Evolutionary conservation across 2,329 filamentous ascomycete genomes (phyloP).

Genomic region (Botryotinia narcissicola): DNA sequence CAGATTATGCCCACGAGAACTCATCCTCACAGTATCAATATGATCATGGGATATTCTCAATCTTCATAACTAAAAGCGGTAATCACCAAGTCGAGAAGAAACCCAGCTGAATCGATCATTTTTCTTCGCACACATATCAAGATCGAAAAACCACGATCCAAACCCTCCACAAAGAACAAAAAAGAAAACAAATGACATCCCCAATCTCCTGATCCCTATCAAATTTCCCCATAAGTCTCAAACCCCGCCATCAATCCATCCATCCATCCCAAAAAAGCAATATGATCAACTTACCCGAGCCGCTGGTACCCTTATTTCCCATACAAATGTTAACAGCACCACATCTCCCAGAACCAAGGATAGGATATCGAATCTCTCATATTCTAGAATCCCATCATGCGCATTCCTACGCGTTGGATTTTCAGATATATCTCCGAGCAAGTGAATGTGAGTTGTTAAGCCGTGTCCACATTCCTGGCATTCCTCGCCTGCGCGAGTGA

Average conservation of each 20-base stretch:
- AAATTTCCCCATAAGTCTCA: neutral
- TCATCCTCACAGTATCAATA: too few species aligned
- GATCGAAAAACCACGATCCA: neutral
- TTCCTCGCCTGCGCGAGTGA: too few species aligned
- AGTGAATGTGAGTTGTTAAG: neutral
- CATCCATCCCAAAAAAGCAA: neutral
- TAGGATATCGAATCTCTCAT: neutral
- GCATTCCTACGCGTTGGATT: neutral
- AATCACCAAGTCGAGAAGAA: neutral
- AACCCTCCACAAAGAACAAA: neutral
- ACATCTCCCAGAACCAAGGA: neutral
- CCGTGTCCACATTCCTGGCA: neutral
- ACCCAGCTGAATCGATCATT: neutral
- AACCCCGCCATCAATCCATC: too few species aligned
- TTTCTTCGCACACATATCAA: neutral
- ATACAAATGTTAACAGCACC: neutral
- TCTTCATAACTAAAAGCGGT: too few species aligned
- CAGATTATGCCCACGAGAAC: too few species aligned
- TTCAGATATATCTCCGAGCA: too few species aligned
- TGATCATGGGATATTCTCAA: too few species aligned
- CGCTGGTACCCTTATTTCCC: neutral
- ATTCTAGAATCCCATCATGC: neutral
- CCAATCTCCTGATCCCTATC: neutral
- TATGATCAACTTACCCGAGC: neutral
- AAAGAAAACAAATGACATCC: neutral